Base-by-base conservation (phyloP, 306 rosid genomes). In the Vigna mungo region DNA sequence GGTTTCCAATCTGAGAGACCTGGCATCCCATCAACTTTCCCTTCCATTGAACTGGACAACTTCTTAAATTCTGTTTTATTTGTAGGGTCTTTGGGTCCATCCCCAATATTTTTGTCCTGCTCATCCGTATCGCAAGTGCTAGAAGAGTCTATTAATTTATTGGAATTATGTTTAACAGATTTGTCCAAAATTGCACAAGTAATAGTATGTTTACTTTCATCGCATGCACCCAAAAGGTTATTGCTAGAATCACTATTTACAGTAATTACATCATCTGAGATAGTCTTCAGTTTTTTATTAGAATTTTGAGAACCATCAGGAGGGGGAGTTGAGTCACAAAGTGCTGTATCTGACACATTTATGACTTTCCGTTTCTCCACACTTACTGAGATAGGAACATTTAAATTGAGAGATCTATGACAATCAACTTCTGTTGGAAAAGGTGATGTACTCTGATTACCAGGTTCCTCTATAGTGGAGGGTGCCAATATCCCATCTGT, bases 1-100 rank as follows among this genome's bases (percentile, higher is more conserved):
- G 88, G 90, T 85, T 86, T 90, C 99, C 99, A 95, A 61, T 86
- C 90, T 20, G 88, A 76, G 66, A 78, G 81, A 46, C 83, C 80
- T 63, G 16, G 75, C 66, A 79, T 58, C 75, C 65, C 84, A 78
- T 86, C 79, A 79, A 76, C 81, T 71, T 79, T 79, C 25, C 68
- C 80, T 67, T 59, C 79, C 72, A 75, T 74, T 68, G 86, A 81
- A 68, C 79, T 49, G 43, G 88, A 68, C 34, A 80, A 76, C 48
- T 72, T 81, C 74, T 82, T 81, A 46, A 77, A 64, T 49, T 84
- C 87, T 78, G 78, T 79, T 68, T 69, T 84, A 79, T 67, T 83
- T 51, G 63, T 69, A 62, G 65, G 75, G 67, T 72, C 88, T 75
- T 78, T 69, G 63, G 82, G 67, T 77, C 68, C 89, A 76, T 79